Conservation (phyloP, 768 basidiomycete species). For the Holtermannia corniformis region DNA sequence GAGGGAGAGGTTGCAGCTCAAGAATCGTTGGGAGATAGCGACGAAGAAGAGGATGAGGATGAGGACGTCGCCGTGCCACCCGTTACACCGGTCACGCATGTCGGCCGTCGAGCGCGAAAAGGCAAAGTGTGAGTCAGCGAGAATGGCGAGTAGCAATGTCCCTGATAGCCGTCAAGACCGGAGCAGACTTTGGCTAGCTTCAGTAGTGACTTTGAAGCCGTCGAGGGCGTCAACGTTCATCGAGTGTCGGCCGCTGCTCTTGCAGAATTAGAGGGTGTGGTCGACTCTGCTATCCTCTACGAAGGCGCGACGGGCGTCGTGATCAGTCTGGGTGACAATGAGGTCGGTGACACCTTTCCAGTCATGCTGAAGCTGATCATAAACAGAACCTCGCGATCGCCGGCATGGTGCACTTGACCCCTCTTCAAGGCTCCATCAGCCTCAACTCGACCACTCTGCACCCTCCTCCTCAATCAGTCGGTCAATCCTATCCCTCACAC, state of each 20-base stretch:
- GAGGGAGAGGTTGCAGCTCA: slow-evolving; percentile 7
- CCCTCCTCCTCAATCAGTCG: slow-evolving; percentile 10
- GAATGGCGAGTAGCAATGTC: background rate
- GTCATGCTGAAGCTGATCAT: slow-evolving; percentile 11
- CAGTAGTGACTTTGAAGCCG: slow-evolving; percentile 1
- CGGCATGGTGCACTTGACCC: slow-evolving; percentile 55
- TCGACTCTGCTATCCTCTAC: too few relatives aligned
- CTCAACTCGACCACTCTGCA: slow-evolving; percentile 49
- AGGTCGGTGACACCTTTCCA: slow-evolving; percentile 12
- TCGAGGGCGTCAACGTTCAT: slow-evolving; percentile 9
- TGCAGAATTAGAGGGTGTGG: too few relatives aligned
- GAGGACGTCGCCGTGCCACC: slow-evolving; percentile 13
- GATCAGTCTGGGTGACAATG: slow-evolving; percentile 15
- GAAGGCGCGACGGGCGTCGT: slow-evolving; percentile 12
- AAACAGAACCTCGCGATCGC: slow-evolving; percentile 56
- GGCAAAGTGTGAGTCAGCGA: slow-evolving; percentile 6
- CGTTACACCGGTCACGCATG: slow-evolving; percentile 8
- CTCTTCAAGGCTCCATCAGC: slow-evolving; percentile 55
- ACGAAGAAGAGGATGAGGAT: slow-evolving; percentile 1
- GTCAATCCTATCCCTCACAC: slow-evolving; percentile 37
- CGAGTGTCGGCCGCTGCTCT: slow-evolving; percentile 7
- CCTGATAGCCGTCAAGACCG: background rate
- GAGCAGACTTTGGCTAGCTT: background rate
- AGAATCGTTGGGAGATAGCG: slow-evolving; percentile 6
- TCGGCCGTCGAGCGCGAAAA: background rate